A percentile compares a stretch with the other conserved stretches of the same genome.
Evolutionary conservation across 495 filamentous ascomycete species (phyloP).

Genomic region (Penicillium flavigenum): DNA sequence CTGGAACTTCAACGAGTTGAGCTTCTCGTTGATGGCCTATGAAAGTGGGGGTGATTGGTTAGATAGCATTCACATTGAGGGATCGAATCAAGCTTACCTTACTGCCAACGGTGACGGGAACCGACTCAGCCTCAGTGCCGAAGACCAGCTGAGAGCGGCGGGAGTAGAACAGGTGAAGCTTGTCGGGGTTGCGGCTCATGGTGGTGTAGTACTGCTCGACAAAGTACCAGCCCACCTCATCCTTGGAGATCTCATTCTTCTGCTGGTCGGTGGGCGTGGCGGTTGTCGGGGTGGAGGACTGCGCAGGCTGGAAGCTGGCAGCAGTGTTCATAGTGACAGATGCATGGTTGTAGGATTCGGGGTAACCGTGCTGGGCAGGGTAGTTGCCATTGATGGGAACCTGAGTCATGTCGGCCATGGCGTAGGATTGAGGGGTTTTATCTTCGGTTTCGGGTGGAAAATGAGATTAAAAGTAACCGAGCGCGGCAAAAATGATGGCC

Average conservation of each 20-base stretch:
- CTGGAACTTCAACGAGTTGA: conserved; percentile 88
- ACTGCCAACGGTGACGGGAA: conserved; percentile 78
- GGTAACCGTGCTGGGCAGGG: conserved; percentile 42
- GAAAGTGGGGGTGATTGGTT: conserved; percentile 3
- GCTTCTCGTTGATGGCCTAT: conserved; percentile 89
- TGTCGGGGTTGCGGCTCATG: conserved; percentile 88
- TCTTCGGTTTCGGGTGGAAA: conserved; percentile 16
- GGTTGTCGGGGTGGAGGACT: conserved; percentile 46
- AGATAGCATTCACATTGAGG: background rate
- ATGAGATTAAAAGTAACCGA: conserved; percentile 25
- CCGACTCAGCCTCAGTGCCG: conserved; percentile 82
- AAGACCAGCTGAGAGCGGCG: conserved; percentile 80
- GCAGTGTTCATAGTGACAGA: conserved; percentile 38
- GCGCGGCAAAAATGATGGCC: conserved; percentile 10
- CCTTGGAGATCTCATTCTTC: conserved; percentile 59
- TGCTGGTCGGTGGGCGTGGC: conserved; percentile 40
- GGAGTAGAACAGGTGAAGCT: conserved; percentile 85
- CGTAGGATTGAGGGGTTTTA: conserved; percentile 22
- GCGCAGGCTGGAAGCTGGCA: conserved; percentile 47
- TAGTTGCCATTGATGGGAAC: conserved; percentile 49
- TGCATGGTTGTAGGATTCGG: conserved; percentile 41
- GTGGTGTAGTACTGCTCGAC: conserved; percentile 99
- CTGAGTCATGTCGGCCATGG: conserved; percentile 48
- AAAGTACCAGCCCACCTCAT: conserved; percentile 98
- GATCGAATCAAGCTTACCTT: conserved; percentile 57